Percentiles rank a stretch among this genome's conserved stretches.
Conservation (phyloP, 108 stramenopile genomes). For the Skeletonema tropicum region DNA sequence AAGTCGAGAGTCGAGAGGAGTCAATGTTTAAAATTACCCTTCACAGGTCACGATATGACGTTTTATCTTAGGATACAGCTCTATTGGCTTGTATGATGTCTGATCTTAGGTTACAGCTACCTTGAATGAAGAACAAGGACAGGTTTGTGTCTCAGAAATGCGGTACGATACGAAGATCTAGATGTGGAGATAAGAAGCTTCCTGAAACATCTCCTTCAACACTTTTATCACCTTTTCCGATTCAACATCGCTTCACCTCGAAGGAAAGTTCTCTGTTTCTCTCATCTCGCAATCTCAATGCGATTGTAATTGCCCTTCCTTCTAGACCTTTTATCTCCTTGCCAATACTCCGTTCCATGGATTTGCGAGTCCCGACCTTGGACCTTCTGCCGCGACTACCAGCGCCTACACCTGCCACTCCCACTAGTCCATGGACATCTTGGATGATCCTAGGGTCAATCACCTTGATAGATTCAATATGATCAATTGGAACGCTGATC, state of each 20-base stretch:
- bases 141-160: too few species aligned
- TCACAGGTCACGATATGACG: too few species aligned
- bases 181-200: too few species aligned
- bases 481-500: background rate
- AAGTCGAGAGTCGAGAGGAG: too few species aligned
- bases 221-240: background rate
- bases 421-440: background rate
- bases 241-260: background rate
- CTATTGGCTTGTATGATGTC: too few species aligned
- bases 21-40: too few species aligned
- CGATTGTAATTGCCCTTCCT: background rate
- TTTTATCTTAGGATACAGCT: too few species aligned
- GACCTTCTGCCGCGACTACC: background rate
- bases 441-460: background rate
- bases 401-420: background rate
- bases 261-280: background rate
- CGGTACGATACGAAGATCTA: too few species aligned
- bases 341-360: background rate
- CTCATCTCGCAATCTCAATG: slow-evolving; percentile 3
- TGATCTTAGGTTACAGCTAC: too few species aligned
- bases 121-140: too few species aligned
- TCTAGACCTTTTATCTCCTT: background rate
- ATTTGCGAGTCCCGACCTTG: slow-evolving; percentile 8
- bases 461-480: background rate
- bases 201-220: too few species aligned